phyloP scores from a whole-genome alignment of 129 eudicot species.

The Flaveria robusta region DNA sequence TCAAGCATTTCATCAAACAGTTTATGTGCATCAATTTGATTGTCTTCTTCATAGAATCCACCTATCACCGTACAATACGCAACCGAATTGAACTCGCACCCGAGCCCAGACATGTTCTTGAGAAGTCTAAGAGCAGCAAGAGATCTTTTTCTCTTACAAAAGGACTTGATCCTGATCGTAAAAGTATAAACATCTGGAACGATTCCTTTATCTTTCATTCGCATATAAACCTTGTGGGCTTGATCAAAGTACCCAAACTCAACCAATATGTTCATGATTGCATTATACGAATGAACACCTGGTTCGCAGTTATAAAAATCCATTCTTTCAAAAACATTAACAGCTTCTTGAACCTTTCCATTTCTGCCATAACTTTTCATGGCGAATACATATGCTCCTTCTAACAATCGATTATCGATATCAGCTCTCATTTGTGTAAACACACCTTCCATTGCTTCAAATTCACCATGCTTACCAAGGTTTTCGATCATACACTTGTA shows the following conservation, averaged over 20 bases:
- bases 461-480: slow-evolving; percentile 73
- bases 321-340: slow-evolving; percentile 85
- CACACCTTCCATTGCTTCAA: slow-evolving; percentile 75
- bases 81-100: slow-evolving; percentile 70
- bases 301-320: slow-evolving; percentile 82
- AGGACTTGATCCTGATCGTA: slow-evolving; percentile 85
- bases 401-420: slow-evolving; percentile 57
- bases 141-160: slow-evolving; percentile 71
- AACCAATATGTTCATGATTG: slow-evolving; percentile 84
- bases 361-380: slow-evolving; percentile 84
- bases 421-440: slow-evolving; percentile 68
- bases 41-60: slow-evolving; percentile 67
- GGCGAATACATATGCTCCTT: slow-evolving; percentile 62
- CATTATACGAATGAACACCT: slow-evolving; percentile 68
- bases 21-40: slow-evolving; percentile 45
- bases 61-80: slow-evolving; percentile 83
- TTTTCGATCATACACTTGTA: slow-evolving; percentile 79
- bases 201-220: slow-evolving; percentile 73
- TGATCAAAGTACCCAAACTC: slow-evolving; percentile 69
- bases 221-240: slow-evolving; percentile 89
- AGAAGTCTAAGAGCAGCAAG: slow-evolving; percentile 86
- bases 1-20: slow-evolving; percentile 88
- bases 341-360: slow-evolving; percentile 83
- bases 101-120: slow-evolving; percentile 61
- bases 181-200: slow-evolving; percentile 79